Base-by-base conservation (phyloP, 2,329 filamentous ascomycete genomes). In the Epichloe festucae region DNA sequence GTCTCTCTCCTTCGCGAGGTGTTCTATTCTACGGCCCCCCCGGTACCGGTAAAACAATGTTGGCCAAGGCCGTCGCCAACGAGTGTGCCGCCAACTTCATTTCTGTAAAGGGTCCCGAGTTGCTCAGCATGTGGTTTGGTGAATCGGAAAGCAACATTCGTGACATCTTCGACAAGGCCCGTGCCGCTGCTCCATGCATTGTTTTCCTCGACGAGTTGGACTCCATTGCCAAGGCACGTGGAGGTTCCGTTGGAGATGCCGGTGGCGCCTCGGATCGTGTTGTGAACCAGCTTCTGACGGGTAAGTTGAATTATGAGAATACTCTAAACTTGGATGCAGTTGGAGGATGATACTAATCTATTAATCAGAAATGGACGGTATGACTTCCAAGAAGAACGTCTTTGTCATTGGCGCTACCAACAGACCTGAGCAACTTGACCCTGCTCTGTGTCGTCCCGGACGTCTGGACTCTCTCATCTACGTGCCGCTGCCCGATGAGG, bases 321-420 rank as follows among this genome's bases (percentile, higher is more conserved):
- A 19, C 31, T 27, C 5, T 14, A 36, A 11, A 23, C 41, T 36
- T 2, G 6, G 36, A 23, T 15, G 11, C 34, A 17, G 6, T 43
- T 11, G 4, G n/a, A 7, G 27, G 7, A 21, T 51, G 48, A 53
- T 53, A 61, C 75, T 82, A 70, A 81, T 62, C 44, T 10, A 46
- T 34, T 21, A 11, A 19, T 15, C 56, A 86, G 89, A 97, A 81
- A 96, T 97, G 91, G 91, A 97, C 61, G 91, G 91, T 63, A 97
- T 97, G 91, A 97, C 91, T 45, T 96, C 91, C 40, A 98, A 98
- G 87, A 98, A 98, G 87, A 98, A 98, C 69, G 93, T 98, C 58
- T 98, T 98, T 73, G 93, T 98, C 59, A 98, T 98, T 63, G 93
- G 93, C 69, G 93, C 93, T 45, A 98, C 93, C 71, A 98, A 98